Evolutionary conservation across 805 yeast species (phyloP).

Genomic region (Hanseniaspora singularis): DNA sequence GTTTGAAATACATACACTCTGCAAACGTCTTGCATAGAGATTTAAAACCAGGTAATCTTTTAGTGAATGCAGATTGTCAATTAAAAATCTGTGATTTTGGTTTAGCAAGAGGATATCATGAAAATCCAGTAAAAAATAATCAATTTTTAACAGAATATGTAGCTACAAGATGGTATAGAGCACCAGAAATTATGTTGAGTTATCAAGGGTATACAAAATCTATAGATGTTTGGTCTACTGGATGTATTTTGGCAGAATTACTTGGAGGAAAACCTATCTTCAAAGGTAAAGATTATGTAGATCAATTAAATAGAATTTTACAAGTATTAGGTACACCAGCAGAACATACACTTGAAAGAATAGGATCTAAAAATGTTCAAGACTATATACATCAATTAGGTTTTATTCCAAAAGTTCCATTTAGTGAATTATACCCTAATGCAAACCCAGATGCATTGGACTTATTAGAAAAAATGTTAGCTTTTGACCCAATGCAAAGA

Average conservation of each 20-base stretch:
- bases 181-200: slow-evolving; percentile 93
- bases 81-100: slow-evolving; percentile 95
- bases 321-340: slow-evolving; percentile 87
- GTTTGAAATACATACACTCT: slow-evolving; percentile 76
- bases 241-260: slow-evolving; percentile 90
- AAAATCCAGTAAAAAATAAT: slow-evolving; percentile 68
- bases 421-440: slow-evolving; percentile 56
- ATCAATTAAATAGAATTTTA: slow-evolving; percentile 80
- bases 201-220: slow-evolving; percentile 93
- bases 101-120: slow-evolving; percentile 79
- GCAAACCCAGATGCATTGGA: slow-evolving; percentile 85
- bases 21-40: slow-evolving; percentile 92
- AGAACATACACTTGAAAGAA: slow-evolving; percentile 51
- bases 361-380: slow-evolving; percentile 82
- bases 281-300: slow-evolving; percentile 91
- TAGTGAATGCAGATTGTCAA: slow-evolving; percentile 94
- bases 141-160: slow-evolving; percentile 97
- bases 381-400: slow-evolving; percentile 83
- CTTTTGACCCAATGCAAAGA: slow-evolving; percentile 76
- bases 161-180: slow-evolving; percentile 97
- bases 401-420: slow-evolving; percentile 68
- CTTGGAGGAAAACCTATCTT: slow-evolving; percentile 84
- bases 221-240: slow-evolving; percentile 95
- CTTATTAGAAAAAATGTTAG: slow-evolving; percentile 59
- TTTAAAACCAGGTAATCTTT: slow-evolving; percentile 81